Conservation (phyloP, 441 rosid species). For the Viola pubescens region DNA sequence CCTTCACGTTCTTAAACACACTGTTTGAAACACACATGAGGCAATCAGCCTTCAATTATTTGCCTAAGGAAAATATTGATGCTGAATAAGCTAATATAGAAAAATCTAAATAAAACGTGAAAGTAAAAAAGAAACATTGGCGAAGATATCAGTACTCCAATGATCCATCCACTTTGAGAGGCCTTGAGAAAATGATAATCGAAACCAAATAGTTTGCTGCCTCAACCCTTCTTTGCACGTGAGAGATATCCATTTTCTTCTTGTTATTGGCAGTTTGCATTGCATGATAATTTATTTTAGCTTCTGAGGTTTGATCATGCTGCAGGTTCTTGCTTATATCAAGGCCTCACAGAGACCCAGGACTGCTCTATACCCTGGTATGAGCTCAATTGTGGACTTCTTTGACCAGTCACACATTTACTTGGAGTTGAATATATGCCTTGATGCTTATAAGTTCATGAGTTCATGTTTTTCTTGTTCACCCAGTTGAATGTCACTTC, state of each 20-base stretch:
- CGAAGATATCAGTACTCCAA: not conserved
- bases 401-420: too few species aligned
- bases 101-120: not conserved
- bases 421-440: too few species aligned
- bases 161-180: not conserved
- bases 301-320: slow-evolving; percentile 11
- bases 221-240: not conserved
- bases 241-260: not conserved
- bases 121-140: not conserved
- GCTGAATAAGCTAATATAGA: not conserved
- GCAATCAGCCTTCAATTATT: not conserved
- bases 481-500: too few species aligned
- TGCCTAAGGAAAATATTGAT: not conserved
- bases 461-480: too few species aligned
- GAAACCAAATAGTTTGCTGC: not conserved
- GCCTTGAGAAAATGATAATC: not conserved
- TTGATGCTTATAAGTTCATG: too few species aligned
- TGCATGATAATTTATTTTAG: not conserved
- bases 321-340: slow-evolving; percentile 46
- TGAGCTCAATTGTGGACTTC: slow-evolving; percentile 1
- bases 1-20: not conserved
- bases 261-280: not conserved
- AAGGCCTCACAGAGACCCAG: slow-evolving; percentile 31
- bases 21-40: not conserved
- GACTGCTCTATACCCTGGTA: slow-evolving; percentile 43